A percentile compares a stretch with the other conserved stretches of the same genome.
Conservation (phyloP, 2,329 filamentous ascomycete species). For the Aspergillus clavatus region DNA sequence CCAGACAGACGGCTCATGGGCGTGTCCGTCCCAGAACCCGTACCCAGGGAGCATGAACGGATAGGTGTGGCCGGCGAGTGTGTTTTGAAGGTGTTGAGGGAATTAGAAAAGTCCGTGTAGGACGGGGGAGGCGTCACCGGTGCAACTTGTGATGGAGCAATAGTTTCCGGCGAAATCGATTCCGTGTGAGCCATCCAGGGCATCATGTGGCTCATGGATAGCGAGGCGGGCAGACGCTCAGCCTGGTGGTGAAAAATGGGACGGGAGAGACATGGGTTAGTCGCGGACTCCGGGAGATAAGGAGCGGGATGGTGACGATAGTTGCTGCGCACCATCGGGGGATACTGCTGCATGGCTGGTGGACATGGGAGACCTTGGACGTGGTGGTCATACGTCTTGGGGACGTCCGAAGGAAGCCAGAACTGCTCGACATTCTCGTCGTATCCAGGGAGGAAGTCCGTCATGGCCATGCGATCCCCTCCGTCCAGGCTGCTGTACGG, state of each 20-base stretch:
- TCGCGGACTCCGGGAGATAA: constrained; percentile 36
- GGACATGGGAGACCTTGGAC: constrained; percentile 28
- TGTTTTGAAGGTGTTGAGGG: constrained; percentile 30
- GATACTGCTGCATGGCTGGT: constrained; percentile 32
- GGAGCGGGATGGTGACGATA: constrained; percentile 29
- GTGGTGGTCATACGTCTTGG: constrained; percentile 33
- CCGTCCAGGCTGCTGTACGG: constrained; percentile 29
- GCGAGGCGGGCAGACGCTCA: constrained; percentile 31
- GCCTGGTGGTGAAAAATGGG: constrained; percentile 37
- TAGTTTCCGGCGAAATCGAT: constrained; percentile 33
- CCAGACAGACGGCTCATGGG: constrained; percentile 34
- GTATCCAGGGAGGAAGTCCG: constrained; percentile 35
- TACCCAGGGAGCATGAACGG: constrained; percentile 33
- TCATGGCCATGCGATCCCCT: constrained; percentile 31
- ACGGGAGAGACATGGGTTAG: constrained; percentile 37
- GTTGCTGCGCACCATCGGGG: constrained; percentile 31
- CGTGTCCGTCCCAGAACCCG: constrained; percentile 31
- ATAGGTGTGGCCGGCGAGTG: constrained; percentile 36
- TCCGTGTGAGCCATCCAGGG: constrained; percentile 34
- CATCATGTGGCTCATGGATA: constrained; percentile 36
- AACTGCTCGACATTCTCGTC: constrained; percentile 37
- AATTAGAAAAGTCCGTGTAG: constrained; percentile 34
- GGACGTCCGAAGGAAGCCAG: constrained; percentile 33
- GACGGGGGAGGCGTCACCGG: constrained; percentile 36
- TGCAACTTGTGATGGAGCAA: constrained; percentile 32